These are phyloP conservation scores for Mycena leptocephala DNA, from an alignment of 768 basidiomycete genomes.

Conservation along the genomic window DNA sequence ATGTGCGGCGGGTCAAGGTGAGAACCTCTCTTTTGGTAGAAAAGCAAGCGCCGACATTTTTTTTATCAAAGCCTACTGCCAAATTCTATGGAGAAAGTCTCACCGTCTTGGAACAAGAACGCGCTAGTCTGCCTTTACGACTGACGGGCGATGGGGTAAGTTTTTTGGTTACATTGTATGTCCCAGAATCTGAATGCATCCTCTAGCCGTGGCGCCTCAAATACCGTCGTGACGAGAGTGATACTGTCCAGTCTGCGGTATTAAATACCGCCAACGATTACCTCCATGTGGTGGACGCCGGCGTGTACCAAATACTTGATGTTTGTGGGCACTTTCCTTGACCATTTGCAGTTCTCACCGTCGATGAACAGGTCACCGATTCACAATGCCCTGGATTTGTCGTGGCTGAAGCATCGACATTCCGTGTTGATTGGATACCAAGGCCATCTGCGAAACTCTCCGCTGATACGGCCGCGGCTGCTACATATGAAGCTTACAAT, in stretches of 20 bases:
- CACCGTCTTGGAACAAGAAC: conserved; percentile 82
- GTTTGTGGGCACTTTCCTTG: conserved; percentile 57
- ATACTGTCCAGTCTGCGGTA: conserved; percentile 56
- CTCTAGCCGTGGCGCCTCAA: conserved; percentile 89
- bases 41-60: not conserved
- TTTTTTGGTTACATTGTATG: conserved; percentile 23
- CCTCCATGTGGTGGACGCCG: conserved; percentile 82
- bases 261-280: conserved; percentile 79
- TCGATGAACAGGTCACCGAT: conserved; percentile 78
- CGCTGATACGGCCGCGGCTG: conserved; percentile 60
- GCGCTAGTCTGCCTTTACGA: conserved; percentile 82
- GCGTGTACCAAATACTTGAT: conserved; percentile 81
- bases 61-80: conserved; percentile 78
- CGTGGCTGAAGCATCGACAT: conserved; percentile 71
- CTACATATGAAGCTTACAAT: conserved; percentile 74
- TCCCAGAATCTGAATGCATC: not conserved
- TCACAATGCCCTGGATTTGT: conserved; percentile 89
- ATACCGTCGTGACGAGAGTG: conserved; percentile 73
- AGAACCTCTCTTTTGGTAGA: not conserved
- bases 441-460: conserved; percentile 83
- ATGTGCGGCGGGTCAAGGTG: conserved; percentile 88
- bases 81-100: conserved; percentile 85
- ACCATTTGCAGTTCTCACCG: conserved; percentile 2
- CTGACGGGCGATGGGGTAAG: conserved; percentile 93
- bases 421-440: conserved; percentile 85